Evolutionary conservation across 208 protist genomes (phyloP).

Genomic region (Hexamita inflata): DNA sequence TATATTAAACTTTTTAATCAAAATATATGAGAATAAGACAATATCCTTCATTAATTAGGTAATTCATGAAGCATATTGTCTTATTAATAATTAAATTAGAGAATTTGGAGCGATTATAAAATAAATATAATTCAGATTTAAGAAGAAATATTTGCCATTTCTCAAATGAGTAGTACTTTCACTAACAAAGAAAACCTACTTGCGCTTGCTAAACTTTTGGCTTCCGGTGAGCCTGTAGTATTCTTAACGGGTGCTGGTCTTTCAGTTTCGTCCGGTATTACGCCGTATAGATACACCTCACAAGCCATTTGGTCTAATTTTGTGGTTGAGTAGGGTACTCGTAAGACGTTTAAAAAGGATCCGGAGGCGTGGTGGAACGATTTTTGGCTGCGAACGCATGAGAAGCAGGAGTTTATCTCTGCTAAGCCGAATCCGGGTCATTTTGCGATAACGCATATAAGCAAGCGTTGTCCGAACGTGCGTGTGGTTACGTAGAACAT

Average conservation of each 20-base stretch:
- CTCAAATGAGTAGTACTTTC: background rate
- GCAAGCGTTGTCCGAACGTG: background rate
- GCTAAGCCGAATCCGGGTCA: constrained; percentile 34
- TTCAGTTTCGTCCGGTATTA: constrained; percentile 33
- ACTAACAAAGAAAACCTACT: background rate
- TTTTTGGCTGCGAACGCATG: constrained; percentile 37
- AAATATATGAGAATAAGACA: too few species aligned
- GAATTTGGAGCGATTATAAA: too few species aligned
- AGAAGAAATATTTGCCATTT: background rate
- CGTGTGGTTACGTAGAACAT: constrained; percentile 34
- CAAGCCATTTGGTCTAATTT: constrained; percentile 42
- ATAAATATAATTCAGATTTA: background rate
- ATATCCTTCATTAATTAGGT: too few species aligned
- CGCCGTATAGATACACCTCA: constrained; percentile 33
- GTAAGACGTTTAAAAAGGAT: constrained; percentile 32
- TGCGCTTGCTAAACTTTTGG: background rate
- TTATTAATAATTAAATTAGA: too few species aligned
- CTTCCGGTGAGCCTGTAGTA: background rate
- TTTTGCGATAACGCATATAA: constrained; percentile 30
- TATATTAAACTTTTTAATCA: too few species aligned
- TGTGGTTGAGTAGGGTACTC: constrained; percentile 24
- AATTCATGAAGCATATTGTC: too few species aligned
- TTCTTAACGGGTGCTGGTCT: constrained; percentile 31
- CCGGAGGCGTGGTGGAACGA: constrained; percentile 34
- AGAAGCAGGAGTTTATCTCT: constrained; percentile 32